Evolutionary conservation across 2,329 filamentous ascomycete genomes (phyloP).

Genomic region (Penicillium sp.): DNA sequence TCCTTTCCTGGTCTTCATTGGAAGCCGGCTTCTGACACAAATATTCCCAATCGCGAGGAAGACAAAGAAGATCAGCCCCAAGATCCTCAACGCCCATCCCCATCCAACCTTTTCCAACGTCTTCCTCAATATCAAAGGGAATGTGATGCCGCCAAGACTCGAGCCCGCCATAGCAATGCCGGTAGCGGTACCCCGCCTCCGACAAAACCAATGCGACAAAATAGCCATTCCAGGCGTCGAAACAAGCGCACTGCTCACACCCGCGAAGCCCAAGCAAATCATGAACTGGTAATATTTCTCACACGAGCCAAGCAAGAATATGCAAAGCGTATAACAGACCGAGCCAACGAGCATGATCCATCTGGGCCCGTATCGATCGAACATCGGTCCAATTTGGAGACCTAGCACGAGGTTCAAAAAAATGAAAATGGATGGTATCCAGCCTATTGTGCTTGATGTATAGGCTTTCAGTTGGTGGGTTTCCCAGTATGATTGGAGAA

Average conservation of each 20-base stretch:
- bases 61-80: constrained; percentile 33
- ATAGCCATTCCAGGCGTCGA: constrained; percentile 31
- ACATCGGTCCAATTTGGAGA: constrained; percentile 2
- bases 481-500: neutral
- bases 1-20: neutral
- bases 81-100: constrained; percentile 40
- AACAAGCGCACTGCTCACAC: constrained; percentile 41
- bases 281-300: constrained; percentile 47
- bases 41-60: constrained; percentile 3
- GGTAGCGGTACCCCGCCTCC: constrained; percentile 33
- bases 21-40: constrained; percentile 2
- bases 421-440: neutral
- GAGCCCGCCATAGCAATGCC: constrained; percentile 37
- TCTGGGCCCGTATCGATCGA: constrained; percentile 3
- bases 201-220: constrained; percentile 38
- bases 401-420: neutral
- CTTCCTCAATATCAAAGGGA: constrained; percentile 33
- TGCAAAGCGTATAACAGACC: neutral
- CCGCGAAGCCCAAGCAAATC: constrained; percentile 42
- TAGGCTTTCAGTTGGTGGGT: neutral
- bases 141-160: constrained; percentile 34
- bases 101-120: constrained; percentile 33
- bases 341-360: constrained; percentile 6
- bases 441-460: neutral
- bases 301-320: constrained; percentile 4